A percentile compares a stretch with the other conserved stretches of the same genome.
Conservation (phyloP, 2,329 filamentous ascomycete species). For the Venturia pyrina region DNA sequence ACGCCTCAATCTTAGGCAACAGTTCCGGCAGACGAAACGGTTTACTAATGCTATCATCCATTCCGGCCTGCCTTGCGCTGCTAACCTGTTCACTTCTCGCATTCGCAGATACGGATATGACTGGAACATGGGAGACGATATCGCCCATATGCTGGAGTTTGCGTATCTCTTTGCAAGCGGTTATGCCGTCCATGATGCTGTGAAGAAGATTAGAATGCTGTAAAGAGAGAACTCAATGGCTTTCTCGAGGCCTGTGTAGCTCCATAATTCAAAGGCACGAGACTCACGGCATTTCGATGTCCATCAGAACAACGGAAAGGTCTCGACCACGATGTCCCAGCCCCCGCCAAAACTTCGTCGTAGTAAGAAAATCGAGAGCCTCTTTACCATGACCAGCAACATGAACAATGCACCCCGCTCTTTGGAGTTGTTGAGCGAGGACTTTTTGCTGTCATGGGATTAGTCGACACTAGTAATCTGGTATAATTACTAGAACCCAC, state of each 20-base stretch:
- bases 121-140: constrained; percentile 3
- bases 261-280: too few relatives aligned
- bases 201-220: neutral
- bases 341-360: constrained; percentile 9
- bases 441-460: constrained; percentile 8
- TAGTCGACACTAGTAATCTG: too few relatives aligned
- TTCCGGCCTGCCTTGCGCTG: constrained; percentile 5
- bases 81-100: constrained; percentile 5
- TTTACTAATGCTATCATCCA: constrained; percentile 19
- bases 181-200: constrained; percentile 12
- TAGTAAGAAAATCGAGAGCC: neutral
- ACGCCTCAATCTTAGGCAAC: constrained; percentile 19
- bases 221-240: too few relatives aligned
- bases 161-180: constrained; percentile 3
- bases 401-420: constrained; percentile 7
- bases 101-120: constrained; percentile 12
- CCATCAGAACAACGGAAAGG: constrained; percentile 11
- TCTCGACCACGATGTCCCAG: neutral
- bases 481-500: neutral
- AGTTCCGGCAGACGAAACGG: constrained; percentile 26
- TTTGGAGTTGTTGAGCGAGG: constrained; percentile 10
- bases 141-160: constrained; percentile 5
- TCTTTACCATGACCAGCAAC: constrained; percentile 12
- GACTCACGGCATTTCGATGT: constrained; percentile 11
- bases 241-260: too few relatives aligned